These are phyloP conservation scores for Pestalotiopsis sp. DNA, from an alignment of 2,329 filamentous ascomycete genomes.

Conservation along the genomic window DNA sequence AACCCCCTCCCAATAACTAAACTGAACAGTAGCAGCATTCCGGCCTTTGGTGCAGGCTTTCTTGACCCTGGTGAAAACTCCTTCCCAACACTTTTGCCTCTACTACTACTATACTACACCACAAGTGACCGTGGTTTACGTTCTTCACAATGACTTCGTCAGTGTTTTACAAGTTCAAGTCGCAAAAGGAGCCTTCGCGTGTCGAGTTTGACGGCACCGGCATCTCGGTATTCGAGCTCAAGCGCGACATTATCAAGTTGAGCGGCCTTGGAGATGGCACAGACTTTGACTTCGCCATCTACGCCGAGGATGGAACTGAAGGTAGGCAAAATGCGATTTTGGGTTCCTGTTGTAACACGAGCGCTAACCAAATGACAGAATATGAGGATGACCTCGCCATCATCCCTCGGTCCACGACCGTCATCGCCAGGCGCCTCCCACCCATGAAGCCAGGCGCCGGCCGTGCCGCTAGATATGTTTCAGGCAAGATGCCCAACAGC, in stretches of 20 bases:
- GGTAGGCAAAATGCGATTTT: slow-evolving; percentile 56
- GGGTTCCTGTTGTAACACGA: too few relatives aligned
- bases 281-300: slow-evolving; percentile 95
- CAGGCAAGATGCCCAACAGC: slow-evolving; percentile 89
- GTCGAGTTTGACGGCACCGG: slow-evolving; percentile 97
- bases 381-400: slow-evolving; percentile 99
- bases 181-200: slow-evolving; percentile 90
- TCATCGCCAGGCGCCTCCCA: slow-evolving; percentile 85
- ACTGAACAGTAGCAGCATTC: not conserved
- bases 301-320: slow-evolving; percentile 88
- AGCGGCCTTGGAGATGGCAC: slow-evolving; percentile 93
- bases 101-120: not conserved
- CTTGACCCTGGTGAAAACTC: not conserved
- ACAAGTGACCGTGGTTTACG: slow-evolving; percentile 13
- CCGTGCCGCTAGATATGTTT: slow-evolving; percentile 90
- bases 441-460: slow-evolving; percentile 85
- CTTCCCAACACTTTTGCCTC: not conserved
- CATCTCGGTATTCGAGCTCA: slow-evolving; percentile 97
- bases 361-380: slow-evolving; percentile 54
- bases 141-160: slow-evolving; percentile 80
- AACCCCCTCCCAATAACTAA: not conserved
- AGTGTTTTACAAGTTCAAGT: slow-evolving; percentile 99
- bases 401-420: slow-evolving; percentile 91
- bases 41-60: not conserved
- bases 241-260: slow-evolving; percentile 96